Base-by-base conservation (phyloP, 257 asterid species). In the Scutellaria barbata region DNA sequence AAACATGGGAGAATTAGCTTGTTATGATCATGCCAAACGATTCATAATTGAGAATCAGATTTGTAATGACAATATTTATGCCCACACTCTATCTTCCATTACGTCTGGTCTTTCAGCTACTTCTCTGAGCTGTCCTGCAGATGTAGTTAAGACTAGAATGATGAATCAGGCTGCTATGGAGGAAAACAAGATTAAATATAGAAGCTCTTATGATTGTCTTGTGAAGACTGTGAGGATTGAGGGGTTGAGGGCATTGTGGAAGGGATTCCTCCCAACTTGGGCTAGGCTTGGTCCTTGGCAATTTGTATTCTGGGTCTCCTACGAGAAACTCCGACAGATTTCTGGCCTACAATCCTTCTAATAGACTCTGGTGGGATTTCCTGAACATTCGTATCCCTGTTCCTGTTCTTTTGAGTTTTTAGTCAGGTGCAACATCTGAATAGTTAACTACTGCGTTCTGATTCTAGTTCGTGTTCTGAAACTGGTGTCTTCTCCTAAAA, bases 221-320 rank as follows among this genome's bases (percentile, higher is more conserved):
- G 90, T 83, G 79, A 88, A 81, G 73, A 92, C 96, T 14, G 82
- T 85, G 11, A 83, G 79, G 80, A 72, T 84, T 70, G 98, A 92
- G 82, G 98, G 98, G 33, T 52, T 89, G 58, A 74, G 84, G 76
- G 96, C 95, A 16, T 73, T 89, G 59, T 88, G 94, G 96, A 90
- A 88, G 84, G 98, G 97, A 8, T 90, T 92, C 71, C 71, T 92
- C 79, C 97, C 96, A 9, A 92, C 97, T 18, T 90, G 97, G 97
- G 96, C 98, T 58, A 85, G 98, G 74, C 95, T 92, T 69, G 98
- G 97, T 61, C 97, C 98, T 66, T 92, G 98, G 97, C 98, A 90
- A 74, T 90, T 90, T 79, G 95, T 92, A 52, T 92, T 92, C 80
- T 92, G 96, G 96, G 96, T 88, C 39, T 87, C 95, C 0, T 92